A percentile compares a stretch with the other conserved stretches of the same genome.
Conservation (phyloP, 1,284 basidiomycete genomes). For the Prillingera fragicola region DNA sequence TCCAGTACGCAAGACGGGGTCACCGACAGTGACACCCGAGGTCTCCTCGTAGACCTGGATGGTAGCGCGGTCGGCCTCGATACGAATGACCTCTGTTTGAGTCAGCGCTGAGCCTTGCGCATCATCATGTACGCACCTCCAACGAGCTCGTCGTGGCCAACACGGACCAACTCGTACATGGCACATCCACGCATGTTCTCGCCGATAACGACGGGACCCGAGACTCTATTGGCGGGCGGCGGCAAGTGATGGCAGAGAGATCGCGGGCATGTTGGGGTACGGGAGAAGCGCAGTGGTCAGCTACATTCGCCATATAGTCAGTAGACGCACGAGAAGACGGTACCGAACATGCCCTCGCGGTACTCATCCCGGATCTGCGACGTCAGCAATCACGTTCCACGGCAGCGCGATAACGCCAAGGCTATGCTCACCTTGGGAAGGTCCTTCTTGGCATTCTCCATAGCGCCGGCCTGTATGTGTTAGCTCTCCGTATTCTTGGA, state of each 20-base stretch:
- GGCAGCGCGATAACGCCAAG: background rate
- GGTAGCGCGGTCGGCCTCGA: constrained; percentile 92
- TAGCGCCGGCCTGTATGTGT: constrained; percentile 66
- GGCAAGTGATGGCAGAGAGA: background rate
- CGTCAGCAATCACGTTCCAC: constrained; percentile 1
- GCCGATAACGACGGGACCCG: constrained; percentile 92
- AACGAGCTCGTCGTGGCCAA: constrained; percentile 94
- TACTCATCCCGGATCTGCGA: constrained; percentile 74
- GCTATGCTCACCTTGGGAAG: constrained; percentile 58
- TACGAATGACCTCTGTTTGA: constrained; percentile 83
- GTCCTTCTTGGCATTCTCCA: constrained; percentile 80
- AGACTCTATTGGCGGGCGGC: constrained; percentile 58
- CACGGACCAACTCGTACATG: constrained; percentile 93
- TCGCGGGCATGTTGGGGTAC: background rate
- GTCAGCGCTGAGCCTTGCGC: background rate
- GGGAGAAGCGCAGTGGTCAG: constrained; percentile 4
- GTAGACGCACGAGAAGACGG: constrained; percentile 59
- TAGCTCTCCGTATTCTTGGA: no score
- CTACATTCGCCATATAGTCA: background rate
- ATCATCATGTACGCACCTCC: constrained; percentile 65
- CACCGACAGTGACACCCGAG: constrained; percentile 93
- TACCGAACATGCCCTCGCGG: constrained; percentile 78
- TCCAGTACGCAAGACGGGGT: constrained; percentile 93
- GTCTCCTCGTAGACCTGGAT: constrained; percentile 99
- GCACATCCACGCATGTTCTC: constrained; percentile 94